Conservation (phyloP, 2,329 filamentous ascomycete genomes). For the Neonectria hederae region DNA sequence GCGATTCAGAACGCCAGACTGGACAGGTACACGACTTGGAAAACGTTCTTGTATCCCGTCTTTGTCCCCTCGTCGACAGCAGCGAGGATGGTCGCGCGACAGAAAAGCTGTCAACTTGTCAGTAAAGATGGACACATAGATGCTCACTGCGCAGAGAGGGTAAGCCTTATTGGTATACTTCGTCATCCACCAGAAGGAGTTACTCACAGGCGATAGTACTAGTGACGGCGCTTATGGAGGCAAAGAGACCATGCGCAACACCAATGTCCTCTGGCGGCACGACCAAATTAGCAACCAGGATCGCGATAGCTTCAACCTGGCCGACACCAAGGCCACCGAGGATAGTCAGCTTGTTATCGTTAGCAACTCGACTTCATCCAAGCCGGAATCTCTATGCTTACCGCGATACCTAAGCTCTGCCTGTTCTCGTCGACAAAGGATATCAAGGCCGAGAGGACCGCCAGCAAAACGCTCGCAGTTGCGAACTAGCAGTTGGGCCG, state of each 20-base stretch:
- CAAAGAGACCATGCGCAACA: not conserved
- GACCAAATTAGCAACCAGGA: constrained; percentile 3
- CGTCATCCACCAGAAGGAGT: not conserved
- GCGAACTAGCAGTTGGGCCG: not conserved
- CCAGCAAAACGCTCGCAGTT: not conserved
- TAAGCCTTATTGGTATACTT: not conserved
- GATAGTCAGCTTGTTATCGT: not conserved
- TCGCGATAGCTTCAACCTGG: constrained; percentile 2
- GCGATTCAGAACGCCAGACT: not conserved
- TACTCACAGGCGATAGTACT: not conserved
- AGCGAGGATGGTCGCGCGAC: not conserved
- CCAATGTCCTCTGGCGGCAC: constrained; percentile 3
- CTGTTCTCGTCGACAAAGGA: not conserved
- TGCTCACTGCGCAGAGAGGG: not conserved
- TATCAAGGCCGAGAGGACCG: not conserved
- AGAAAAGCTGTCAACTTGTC: not conserved
- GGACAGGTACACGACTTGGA: not conserved
- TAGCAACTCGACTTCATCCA: not conserved
- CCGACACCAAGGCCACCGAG: constrained; percentile 1
- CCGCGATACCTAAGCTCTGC: not conserved
- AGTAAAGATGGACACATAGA: not conserved
- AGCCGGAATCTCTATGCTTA: not conserved
- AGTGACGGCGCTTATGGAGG: not conserved
- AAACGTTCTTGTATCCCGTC: not conserved
- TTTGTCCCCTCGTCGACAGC: not conserved